A percentile compares a stretch with the other conserved stretches of the same genome.
Conservation (phyloP, 805 yeast species). For the Blastobotrys mokoenaii region DNA sequence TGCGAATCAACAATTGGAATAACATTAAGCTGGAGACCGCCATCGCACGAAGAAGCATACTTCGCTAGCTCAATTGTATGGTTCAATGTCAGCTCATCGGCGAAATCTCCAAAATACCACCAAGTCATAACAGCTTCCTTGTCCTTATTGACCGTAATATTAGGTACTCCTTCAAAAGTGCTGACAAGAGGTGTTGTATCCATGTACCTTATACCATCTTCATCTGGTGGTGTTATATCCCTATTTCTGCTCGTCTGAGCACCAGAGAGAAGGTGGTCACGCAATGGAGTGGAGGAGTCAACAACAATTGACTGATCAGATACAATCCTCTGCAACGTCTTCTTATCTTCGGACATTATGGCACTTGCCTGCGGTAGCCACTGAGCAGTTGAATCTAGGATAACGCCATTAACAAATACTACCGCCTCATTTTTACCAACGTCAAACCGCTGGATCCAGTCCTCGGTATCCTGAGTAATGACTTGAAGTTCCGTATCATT, state of each 20-base stretch:
- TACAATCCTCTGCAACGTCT: constrained; percentile 17
- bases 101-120: constrained; percentile 55
- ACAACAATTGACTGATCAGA: constrained; percentile 13
- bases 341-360: constrained; percentile 42
- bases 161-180: constrained; percentile 1
- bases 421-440: constrained; percentile 42
- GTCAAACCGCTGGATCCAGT: constrained; percentile 28
- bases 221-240: constrained; percentile 42
- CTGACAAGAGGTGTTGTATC: constrained; percentile 9
- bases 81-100: constrained; percentile 28
- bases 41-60: constrained; percentile 8
- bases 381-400: constrained; percentile 11
- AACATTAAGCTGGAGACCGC: constrained; percentile 6
- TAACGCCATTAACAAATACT: constrained; percentile 59
- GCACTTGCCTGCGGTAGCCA: constrained; percentile 13
- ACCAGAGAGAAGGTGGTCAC: constrained; percentile 35
- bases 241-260: constrained; percentile 40
- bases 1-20: constrained; percentile 6
- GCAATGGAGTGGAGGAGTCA: constrained; percentile 13
- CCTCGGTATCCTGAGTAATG: constrained; percentile 4
- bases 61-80: constrained; percentile 38
- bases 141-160: background rate
- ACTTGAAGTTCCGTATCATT: background rate
- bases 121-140: background rate
- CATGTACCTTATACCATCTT: constrained; percentile 27